Conservation (phyloP, 148 eudicot species). For the Chenopodium berlandieri region DNA sequence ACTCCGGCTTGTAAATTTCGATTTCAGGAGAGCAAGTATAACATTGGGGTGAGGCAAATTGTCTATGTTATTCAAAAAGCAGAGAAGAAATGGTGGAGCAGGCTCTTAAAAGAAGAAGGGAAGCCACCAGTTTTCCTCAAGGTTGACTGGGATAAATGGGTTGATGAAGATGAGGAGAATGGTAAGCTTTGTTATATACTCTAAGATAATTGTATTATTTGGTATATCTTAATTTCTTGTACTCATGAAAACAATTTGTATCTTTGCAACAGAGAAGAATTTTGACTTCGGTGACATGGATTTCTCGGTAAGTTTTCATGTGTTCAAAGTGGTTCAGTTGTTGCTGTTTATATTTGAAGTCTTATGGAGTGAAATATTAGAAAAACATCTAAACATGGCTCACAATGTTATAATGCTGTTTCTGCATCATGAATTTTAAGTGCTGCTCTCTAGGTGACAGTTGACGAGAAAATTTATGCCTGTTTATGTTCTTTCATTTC, state of each 20-base stretch:
- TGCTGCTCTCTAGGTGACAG: too few species aligned
- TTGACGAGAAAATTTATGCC: not conserved
- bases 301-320: slow-evolving; percentile 52
- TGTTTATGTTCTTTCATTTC: not conserved
- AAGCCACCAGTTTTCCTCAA: slow-evolving; percentile 63
- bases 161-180: slow-evolving; percentile 78
- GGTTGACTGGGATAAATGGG: slow-evolving; percentile 93
- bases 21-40: slow-evolving; percentile 65
- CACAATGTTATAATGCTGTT: not conserved
- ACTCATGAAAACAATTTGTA: not conserved
- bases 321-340: not conserved
- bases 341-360: not conserved
- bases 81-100: slow-evolving; percentile 79
- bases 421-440: too few species aligned
- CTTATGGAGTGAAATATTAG: not conserved
- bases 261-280: slow-evolving; percentile 35
- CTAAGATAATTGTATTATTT: not conserved
- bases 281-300: slow-evolving; percentile 54
- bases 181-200: slow-evolving; percentile 27
- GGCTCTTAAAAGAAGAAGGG: slow-evolving; percentile 62
- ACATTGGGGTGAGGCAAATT: slow-evolving; percentile 53
- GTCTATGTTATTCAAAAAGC: slow-evolving; percentile 57
- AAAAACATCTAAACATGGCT: too few species aligned
- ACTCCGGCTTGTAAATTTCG: not conserved
- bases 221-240: not conserved